phyloP scores from a whole-genome alignment of 129 eudicot genomes.

The Flaveria sonorensis region DNA sequence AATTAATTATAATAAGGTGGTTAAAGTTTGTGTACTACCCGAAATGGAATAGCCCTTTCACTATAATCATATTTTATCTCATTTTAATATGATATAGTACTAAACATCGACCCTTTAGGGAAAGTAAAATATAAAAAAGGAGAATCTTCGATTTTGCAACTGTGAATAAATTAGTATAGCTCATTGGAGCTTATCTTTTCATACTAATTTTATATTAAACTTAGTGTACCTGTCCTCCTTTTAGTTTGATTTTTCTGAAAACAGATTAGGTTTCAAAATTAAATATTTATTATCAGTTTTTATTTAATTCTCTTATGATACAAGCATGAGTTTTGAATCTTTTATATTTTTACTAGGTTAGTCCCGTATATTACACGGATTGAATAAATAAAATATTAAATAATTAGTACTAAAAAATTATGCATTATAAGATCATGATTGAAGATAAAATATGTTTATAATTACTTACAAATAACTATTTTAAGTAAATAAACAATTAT shows the following conservation, averaged over 20 bases:
- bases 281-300: background rate
- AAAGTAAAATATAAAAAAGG: constrained; percentile 5
- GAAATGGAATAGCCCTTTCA: constrained; percentile 12
- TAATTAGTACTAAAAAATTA: too few relatives aligned
- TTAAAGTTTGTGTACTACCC: constrained; percentile 17
- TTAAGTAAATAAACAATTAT: too few relatives aligned
- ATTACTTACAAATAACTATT: too few relatives aligned
- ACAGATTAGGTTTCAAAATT: background rate
- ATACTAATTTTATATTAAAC: background rate
- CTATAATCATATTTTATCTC: background rate
- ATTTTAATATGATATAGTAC: constrained; percentile 12
- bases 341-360: background rate
- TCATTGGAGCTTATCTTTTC: constrained; percentile 8
- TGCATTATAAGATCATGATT: too few relatives aligned
- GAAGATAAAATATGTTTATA: too few relatives aligned
- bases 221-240: background rate
- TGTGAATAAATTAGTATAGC: background rate
- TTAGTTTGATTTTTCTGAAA: background rate
- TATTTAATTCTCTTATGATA: background rate
- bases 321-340: background rate
- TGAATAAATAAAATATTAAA: too few relatives aligned
- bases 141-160: constrained; percentile 8
- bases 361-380: too few relatives aligned
- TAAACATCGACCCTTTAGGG: constrained; percentile 9
- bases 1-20: constrained; percentile 11